Conservation (phyloP, 257 asterid genomes). For the Rhazya stricta region DNA sequence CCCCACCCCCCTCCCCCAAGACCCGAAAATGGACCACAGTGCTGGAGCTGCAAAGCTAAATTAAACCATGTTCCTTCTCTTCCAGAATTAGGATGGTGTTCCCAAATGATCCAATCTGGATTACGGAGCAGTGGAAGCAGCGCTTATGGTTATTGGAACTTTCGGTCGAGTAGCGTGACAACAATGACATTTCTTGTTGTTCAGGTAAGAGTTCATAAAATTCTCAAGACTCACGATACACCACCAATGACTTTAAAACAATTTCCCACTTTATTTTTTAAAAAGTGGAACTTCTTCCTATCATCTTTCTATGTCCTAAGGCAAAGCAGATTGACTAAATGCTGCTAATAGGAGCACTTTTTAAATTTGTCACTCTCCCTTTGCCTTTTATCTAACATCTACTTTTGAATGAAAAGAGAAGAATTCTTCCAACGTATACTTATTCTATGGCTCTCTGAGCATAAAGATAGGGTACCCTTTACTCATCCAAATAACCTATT, state of each 20-base stretch:
- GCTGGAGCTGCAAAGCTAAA: background rate
- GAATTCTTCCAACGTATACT: background rate
- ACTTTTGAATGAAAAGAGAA: background rate
- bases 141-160: constrained; percentile 9
- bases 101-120: background rate
- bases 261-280: constrained; percentile 9
- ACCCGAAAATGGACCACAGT: constrained; percentile 22
- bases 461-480: constrained; percentile 6
- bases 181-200: constrained; percentile 35
- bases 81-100: background rate
- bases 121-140: background rate
- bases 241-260: background rate
- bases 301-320: background rate
- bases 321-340: constrained; percentile 17
- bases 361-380: constrained; percentile 13
- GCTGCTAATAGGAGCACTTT: background rate
- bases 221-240: constrained; percentile 17
- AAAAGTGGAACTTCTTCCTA: constrained; percentile 3
- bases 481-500: background rate
- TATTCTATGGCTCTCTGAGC: background rate
- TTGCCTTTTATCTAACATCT: background rate
- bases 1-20: no score
- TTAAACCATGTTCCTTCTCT: constrained; percentile 3
- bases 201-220: constrained; percentile 23
- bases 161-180: constrained; percentile 40